Evolutionary conservation across 2,329 filamentous ascomycete species (phyloP), one percentile per base, ranked within the genome.

Genomic region (Exophiala lecanii-corni): DNA sequence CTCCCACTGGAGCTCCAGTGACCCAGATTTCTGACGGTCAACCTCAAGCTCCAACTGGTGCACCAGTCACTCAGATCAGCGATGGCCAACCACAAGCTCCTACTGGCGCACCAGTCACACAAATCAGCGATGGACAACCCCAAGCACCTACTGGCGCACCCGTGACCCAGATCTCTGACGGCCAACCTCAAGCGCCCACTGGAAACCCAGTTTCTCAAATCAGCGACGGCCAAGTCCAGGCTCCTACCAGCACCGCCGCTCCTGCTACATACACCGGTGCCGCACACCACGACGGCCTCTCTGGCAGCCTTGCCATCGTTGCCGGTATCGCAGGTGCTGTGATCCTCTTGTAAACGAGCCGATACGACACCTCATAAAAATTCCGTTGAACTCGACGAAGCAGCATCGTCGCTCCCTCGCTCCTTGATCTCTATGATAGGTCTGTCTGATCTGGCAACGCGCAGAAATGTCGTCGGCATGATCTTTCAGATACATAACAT

Each of bases 161-260:
- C 62, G 70, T 47, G 13, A 26, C 21, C 10, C 40, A 48, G 19
- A 48, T 47, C 37, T 31, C 18, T 5, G 47, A 50, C 16, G 47
- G 47, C n/a, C 47, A 50, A 20, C 39, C 41, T 2, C 48, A 47
- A 21, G 45, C 45, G 13, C 18, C 46, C 3, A 45, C 41, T n/a
- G 66, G 64, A 17, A 19, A 25, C n/a, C 43, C 40, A 10, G 45
- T 34, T 6, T 43, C 30, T 39, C 66, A 73, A 59, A 63, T 63
- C 51, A 61, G 62, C 3, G 72, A 75, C 45, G 71, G 71, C 26
- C 71, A 74, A 58, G 59, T 72, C 51, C 67, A 73, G 55, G 66
- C 5, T 57, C 9, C 56, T 13, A 43, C 47, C n/a, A 42, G 64
- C 71, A 9, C 74, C 75, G 45, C 36, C 9, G 36, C 47, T 3